Base-by-base conservation (phyloP, 2,329 filamentous ascomycete species). In the Fusarium penzigii region DNA sequence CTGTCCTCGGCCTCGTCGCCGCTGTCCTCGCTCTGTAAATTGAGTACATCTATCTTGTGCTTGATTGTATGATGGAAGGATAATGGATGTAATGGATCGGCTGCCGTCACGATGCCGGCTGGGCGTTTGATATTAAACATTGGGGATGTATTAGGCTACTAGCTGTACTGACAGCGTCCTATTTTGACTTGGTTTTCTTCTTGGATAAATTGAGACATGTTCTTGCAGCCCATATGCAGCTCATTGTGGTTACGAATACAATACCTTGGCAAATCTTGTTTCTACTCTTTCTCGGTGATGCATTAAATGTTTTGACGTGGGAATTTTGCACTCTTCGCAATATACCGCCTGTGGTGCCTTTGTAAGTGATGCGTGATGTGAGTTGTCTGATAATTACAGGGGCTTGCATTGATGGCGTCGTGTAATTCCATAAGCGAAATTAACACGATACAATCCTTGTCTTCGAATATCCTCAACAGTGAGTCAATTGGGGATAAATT, bases 21-120 rank as follows among this genome's bases (percentile, higher is more conserved):
- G 80, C 78, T 51, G 60, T 82, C 56, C 58, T 82, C 49, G 77
- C 77, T 61, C 65, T 83, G 65, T 84, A 79, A 75, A 65, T 54
- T 52, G 51, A 46, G 13, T 36, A 41, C 44, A 17, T 16, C 34
- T 46, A 17, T 16, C 34, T 32, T 39, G 14, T 42, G 20, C 42
- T 51, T 52, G 17, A 43, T 54, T 57, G 17, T 16, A 51, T 44
- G 14, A 42, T 32, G 9, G 39, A 46, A 51, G 32, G 13, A 12
- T 36, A 36, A 36, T 48, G 63, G 59, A 62, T 48, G 39, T 62
- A 62, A 61, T 62, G 57, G 58, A 45, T 51, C 52, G 55, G 41
- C 47, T 53, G 55, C 44, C 55, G 61, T 51, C 54, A 46, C 65
- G 61, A 65, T 65, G 57, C 57, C 53, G 58, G 56, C 48, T 57